Percentiles rank a stretch among this genome's conserved stretches.
Conservation (phyloP, 768 basidiomycete species). For the Lepiota subincarnata region DNA sequence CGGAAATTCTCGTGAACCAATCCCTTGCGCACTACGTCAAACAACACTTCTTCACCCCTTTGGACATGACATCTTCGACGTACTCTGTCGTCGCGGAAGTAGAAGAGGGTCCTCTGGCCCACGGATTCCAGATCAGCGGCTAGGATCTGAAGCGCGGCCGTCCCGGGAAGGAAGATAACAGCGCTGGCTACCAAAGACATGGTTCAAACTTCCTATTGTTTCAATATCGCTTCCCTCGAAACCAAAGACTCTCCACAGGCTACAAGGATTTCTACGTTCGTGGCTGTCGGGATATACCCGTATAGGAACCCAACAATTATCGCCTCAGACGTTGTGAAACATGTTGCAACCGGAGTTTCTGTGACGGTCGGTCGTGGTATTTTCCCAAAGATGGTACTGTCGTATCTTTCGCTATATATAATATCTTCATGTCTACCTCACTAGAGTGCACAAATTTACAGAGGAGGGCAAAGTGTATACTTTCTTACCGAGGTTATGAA, state of each 20-base stretch:
- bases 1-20: conserved; percentile 32
- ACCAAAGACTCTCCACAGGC: conserved; percentile 11
- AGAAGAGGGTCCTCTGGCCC: conserved; percentile 21
- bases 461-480: conserved; percentile 34
- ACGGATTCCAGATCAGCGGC: conserved; percentile 32
- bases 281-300: conserved; percentile 35
- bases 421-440: not conserved
- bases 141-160: conserved; percentile 27
- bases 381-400: conserved; percentile 31
- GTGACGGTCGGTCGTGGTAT: conserved; percentile 28
- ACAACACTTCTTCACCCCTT: conserved; percentile 33
- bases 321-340: conserved; percentile 30
- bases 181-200: conserved; percentile 40
- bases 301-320: conserved; percentile 31
- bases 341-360: conserved; percentile 30
- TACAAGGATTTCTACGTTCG: conserved; percentile 35
- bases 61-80: conserved; percentile 36
- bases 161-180: conserved; percentile 32
- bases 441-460: conserved; percentile 36
- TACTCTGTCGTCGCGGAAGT: conserved; percentile 37
- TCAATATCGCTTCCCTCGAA: not conserved
- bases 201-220: conserved; percentile 18
- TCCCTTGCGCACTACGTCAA: conserved; percentile 34
- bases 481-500: conserved; percentile 35
- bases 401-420: not conserved